These are phyloP conservation scores for Sporothrix luriei DNA, from an alignment of 2,329 filamentous ascomycete species.

Conservation along the genomic window DNA sequence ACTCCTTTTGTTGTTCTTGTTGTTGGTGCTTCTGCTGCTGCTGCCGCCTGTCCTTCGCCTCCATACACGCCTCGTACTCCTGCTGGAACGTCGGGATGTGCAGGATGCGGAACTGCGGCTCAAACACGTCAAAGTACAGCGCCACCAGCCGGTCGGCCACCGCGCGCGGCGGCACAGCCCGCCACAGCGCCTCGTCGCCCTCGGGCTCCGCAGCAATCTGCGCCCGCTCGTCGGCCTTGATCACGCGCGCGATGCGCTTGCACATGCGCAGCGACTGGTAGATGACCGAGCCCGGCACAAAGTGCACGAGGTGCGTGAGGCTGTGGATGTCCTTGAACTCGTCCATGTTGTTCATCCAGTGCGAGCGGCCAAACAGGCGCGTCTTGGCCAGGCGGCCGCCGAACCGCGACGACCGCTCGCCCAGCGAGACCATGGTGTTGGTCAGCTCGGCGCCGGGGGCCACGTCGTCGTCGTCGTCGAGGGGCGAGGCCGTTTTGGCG, in stretches of 20 bases:
- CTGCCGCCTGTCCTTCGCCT: too few relatives aligned
- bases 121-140: slow-evolving; percentile 57
- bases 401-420: slow-evolving; percentile 30
- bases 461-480: slow-evolving; percentile 26
- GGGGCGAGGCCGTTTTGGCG: neutral
- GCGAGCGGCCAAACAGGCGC: slow-evolving; percentile 35
- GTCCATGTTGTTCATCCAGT: slow-evolving; percentile 37
- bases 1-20: slow-evolving; percentile 28
- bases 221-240: slow-evolving; percentile 44
- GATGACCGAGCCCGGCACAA: slow-evolving; percentile 36
- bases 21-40: too few relatives aligned
- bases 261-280: slow-evolving; percentile 43
- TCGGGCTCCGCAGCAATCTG: slow-evolving; percentile 9
- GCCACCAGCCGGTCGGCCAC: slow-evolving; percentile 55
- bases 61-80: slow-evolving; percentile 55
- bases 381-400: slow-evolving; percentile 36
- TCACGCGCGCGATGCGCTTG: slow-evolving; percentile 47
- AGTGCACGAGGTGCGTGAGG: slow-evolving; percentile 41
- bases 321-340: slow-evolving; percentile 35
- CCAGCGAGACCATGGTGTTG: neutral
- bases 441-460: neutral
- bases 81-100: slow-evolving; percentile 57
- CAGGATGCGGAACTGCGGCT: slow-evolving; percentile 57
- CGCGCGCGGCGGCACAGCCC: slow-evolving; percentile 42
- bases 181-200: slow-evolving; percentile 23